phyloP scores from a whole-genome alignment of 2,329 filamentous ascomycete species.

The Chalara sp. region DNA sequence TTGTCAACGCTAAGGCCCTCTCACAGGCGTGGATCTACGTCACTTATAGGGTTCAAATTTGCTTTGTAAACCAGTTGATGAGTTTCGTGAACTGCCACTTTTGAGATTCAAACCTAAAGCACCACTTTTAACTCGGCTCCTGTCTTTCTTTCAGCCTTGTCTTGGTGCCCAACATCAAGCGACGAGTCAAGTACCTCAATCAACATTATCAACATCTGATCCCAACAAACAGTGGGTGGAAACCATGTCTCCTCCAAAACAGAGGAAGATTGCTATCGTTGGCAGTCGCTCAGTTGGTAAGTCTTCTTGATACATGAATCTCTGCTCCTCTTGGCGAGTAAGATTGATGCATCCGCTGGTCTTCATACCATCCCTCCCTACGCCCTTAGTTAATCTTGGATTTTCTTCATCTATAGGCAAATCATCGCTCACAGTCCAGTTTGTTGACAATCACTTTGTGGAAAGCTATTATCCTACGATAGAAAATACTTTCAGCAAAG shows the following conservation, averaged over 20 bases:
- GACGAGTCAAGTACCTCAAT: not conserved
- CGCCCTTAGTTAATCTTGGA: no score
- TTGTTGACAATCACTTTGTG: slow-evolving; percentile 96
- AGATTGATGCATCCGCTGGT: no score
- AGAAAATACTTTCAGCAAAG: slow-evolving; percentile 96
- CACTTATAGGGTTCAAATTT: no score
- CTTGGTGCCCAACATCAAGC: not conserved
- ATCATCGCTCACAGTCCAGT: slow-evolving; percentile 93
- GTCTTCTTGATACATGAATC: slow-evolving; percentile 16
- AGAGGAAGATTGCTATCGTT: slow-evolving; percentile 92
- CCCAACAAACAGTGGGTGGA: not conserved
- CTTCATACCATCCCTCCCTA: no score
- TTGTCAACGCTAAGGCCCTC: no score
- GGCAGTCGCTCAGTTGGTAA: slow-evolving; percentile 86
- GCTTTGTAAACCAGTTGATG: no score
- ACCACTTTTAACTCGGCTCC: not conserved
- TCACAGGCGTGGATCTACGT: no score
- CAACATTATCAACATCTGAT: not conserved
- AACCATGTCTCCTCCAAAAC: slow-evolving; percentile 49
- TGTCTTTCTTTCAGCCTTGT: not conserved
- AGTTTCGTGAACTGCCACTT: no score
- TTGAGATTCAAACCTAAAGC: no score
- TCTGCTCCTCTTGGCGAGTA: no score
- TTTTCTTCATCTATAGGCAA: slow-evolving; percentile 57
- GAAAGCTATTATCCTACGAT: slow-evolving; percentile 99